Conservation (phyloP, 805 yeast species). For the Ogataea pilisensis region DNA sequence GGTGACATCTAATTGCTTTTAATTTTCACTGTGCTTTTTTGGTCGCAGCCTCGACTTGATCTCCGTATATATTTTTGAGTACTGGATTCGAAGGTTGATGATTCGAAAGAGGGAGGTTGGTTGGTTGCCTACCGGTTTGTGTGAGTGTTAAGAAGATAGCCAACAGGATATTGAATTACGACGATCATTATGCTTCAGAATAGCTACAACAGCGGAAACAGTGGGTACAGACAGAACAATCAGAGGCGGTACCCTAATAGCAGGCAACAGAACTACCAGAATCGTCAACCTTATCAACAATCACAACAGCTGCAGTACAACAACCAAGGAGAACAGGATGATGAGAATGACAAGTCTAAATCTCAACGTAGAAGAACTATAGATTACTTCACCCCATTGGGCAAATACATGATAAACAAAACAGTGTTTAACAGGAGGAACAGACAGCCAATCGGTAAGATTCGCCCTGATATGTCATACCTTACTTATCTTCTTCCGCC, state of each 20-base stretch:
- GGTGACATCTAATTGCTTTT: too few species aligned
- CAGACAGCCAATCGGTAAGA: constrained; percentile 39
- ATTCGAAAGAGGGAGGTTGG: too few species aligned
- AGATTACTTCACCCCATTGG: constrained; percentile 74
- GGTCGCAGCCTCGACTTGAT: too few species aligned
- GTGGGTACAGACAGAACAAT: neutral
- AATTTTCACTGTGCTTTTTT: too few species aligned
- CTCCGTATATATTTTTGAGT: too few species aligned
- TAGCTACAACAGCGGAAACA: neutral
- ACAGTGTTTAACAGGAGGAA: constrained; percentile 38
- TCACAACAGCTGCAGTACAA: constrained; percentile 1
- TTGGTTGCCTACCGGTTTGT: too few species aligned
- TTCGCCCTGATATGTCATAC: constrained; percentile 68
- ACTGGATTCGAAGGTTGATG: too few species aligned
- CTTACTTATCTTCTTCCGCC: constrained; percentile 65
- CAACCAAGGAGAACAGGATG: constrained; percentile 9
- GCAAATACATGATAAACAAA: constrained; percentile 52
- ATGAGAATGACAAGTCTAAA: constrained; percentile 13
- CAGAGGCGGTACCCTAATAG: neutral
- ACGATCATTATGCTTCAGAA: too few species aligned
- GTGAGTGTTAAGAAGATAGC: too few species aligned
- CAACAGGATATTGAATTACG: too few species aligned
- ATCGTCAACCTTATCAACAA: neutral
- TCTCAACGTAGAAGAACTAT: constrained; percentile 57
- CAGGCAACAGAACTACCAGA: neutral